phyloP scores from a whole-genome alignment of 176 grass and related monocot species.

The Musa schizocarpa region DNA sequence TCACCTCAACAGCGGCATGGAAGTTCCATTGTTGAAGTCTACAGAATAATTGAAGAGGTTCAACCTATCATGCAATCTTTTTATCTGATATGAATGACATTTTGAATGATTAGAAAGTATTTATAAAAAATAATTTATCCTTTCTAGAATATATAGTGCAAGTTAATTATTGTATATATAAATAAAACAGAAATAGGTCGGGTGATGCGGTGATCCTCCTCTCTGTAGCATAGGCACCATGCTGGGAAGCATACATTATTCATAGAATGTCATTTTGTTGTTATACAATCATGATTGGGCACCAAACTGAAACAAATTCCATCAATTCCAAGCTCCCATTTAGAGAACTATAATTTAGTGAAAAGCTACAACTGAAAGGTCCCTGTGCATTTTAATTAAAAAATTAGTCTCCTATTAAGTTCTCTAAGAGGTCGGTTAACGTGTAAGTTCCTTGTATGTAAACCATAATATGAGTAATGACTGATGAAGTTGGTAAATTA shows the following conservation, averaged over 20 bases:
- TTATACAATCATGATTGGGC: neutral
- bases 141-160: too few species aligned
- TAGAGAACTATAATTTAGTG: neutral
- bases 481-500: neutral
- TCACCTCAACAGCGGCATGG: constrained; percentile 93
- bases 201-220: neutral
- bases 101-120: neutral
- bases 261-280: neutral
- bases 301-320: too few species aligned
- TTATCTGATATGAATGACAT: neutral
- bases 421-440: neutral
- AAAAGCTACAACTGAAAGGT: neutral
- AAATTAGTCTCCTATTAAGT: neutral
- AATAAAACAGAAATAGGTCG: neutral
- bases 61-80: constrained; percentile 7
- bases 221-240: neutral
- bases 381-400: neutral
- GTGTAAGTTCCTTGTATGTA: neutral
- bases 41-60: constrained; percentile 98
- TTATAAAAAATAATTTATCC: neutral
- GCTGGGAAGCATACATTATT: neutral
- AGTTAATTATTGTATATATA: neutral
- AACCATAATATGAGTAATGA: neutral
- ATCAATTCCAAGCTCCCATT: neutral
- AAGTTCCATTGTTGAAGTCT: constrained; percentile 91